Base-by-base conservation (phyloP, 2,329 filamentous ascomycete genomes). In the Alternaria gansuensis region DNA sequence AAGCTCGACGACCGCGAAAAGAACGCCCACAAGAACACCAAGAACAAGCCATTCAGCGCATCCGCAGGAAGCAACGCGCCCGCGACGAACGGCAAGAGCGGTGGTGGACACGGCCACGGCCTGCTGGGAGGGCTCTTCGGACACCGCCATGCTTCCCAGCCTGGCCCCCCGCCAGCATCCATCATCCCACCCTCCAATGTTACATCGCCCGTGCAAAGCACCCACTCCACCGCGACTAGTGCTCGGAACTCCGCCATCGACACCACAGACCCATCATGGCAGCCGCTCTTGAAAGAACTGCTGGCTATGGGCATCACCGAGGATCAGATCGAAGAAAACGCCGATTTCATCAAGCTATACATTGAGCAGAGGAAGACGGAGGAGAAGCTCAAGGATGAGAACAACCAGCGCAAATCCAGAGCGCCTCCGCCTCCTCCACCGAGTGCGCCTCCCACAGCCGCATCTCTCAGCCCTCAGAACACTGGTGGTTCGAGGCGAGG, bases 1-100 rank as follows among this genome's bases (percentile, higher is more conserved):
- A 98, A 97, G 83, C 91, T 99, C 86, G 90, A 95, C 69, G 93
- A 97, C 75, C 86, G 93, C 65, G 93, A 98, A 81, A 97, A 96
- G 85, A 93, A 94, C 80, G 94, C 93, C 39, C 94, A 90, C 81
- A 96, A 96, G 81, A 88, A 89, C 63, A 97, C 93, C 3, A 88
- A 83, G 76, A 84, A 87, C 63, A 94, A 90, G 33, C 89, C 91
- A 0, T 97, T 96, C 70, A 80, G 81, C 6, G 81, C 81, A 2
- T 59, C 70, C 13, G 62, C 69, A 14, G 72, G 72, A 26, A 70
- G 60, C 37, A 65, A 62, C 23, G 64, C 60, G 17, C 62, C 69
- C 26, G 46, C 57, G 40, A 51, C 68, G 24, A 75, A 78, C 55
- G 76, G 72, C 33, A 73, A 67, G 67, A 68, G 60, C 26, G 50